Evolutionary conservation across 2,329 filamentous ascomycete genomes (phyloP).

Genomic region (Albifimbria verrucaria): DNA sequence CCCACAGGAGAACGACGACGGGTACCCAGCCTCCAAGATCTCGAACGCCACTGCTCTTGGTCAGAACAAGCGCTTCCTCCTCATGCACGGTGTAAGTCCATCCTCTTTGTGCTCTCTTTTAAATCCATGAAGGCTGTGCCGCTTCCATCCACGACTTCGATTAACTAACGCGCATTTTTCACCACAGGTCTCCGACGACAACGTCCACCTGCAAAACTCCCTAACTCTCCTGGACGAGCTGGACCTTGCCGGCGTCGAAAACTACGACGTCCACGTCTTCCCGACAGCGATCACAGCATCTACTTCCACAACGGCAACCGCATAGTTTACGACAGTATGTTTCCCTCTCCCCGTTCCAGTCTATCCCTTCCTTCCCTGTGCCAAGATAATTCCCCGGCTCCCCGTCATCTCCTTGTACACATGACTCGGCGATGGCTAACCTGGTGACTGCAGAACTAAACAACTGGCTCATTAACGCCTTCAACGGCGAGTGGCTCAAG

Average conservation of each 20-base stretch:
- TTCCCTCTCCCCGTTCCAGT: background rate
- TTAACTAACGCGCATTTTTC: too few species aligned
- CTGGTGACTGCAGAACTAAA: conserved; percentile 75
- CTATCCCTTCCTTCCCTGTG: conserved; percentile 4
- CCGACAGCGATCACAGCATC: conserved; percentile 93
- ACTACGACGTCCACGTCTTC: conserved; percentile 96
- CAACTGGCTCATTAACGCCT: conserved; percentile 94
- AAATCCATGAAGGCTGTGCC: background rate
- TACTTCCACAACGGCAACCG: conserved; percentile 89
- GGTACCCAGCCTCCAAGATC: conserved; percentile 75
- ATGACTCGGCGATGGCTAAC: too few species aligned
- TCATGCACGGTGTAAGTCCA: conserved; percentile 75
- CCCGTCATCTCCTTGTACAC: too few species aligned
- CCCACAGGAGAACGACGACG: conserved; percentile 72
- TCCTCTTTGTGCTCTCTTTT: background rate
- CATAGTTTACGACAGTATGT: conserved; percentile 91
- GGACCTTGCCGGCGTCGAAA: conserved; percentile 76
- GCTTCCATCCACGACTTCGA: too few species aligned
- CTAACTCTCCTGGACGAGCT: conserved; percentile 82
- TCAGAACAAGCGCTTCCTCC: conserved; percentile 78
- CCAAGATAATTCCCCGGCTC: too few species aligned
- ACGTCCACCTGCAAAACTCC: conserved; percentile 95
- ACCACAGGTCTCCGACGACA: conserved; percentile 82
- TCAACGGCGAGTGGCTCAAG: conserved; percentile 91
- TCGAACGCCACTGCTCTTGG: conserved; percentile 69